Evolutionary conservation across 2,329 filamentous ascomycete species (phyloP).

Genomic region (Sporothrix mexicana): DNA sequence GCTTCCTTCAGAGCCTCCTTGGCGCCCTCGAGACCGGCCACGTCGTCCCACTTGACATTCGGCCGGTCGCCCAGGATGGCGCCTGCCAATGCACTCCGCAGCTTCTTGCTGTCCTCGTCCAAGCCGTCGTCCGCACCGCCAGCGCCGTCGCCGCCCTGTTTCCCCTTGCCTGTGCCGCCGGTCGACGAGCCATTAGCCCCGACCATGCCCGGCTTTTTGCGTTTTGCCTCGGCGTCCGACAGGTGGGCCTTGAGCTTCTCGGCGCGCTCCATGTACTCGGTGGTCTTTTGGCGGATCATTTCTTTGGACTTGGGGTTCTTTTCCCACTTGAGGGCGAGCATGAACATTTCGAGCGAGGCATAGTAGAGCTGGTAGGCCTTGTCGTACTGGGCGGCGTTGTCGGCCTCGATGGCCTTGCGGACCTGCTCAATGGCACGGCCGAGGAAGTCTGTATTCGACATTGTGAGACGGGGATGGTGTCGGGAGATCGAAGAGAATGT

Average conservation of each 20-base stretch:
- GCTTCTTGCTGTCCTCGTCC: conserved; percentile 94
- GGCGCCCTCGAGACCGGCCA: conserved; percentile 89
- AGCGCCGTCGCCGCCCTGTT: conserved; percentile 57
- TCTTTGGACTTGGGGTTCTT: conserved; percentile 98
- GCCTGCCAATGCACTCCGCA: conserved; percentile 86
- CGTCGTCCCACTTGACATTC: conserved; percentile 97
- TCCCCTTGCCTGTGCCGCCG: conserved; percentile 66
- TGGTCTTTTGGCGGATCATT: conserved; percentile 94
- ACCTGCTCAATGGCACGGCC: conserved; percentile 95
- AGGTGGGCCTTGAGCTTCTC: conserved; percentile 97
- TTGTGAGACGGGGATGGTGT: conserved; percentile 52
- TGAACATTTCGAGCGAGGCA: conserved; percentile 93
- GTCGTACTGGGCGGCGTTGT: conserved; percentile 95
- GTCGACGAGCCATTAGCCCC: conserved; percentile 73
- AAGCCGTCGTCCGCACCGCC: conserved; percentile 70
- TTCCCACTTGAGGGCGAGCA: conserved; percentile 99
- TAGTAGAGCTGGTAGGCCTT: conserved; percentile 97
- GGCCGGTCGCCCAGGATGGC: conserved; percentile 95
- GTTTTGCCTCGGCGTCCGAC: conserved; percentile 71
- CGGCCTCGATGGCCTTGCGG: conserved; percentile 95
- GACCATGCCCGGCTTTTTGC: conserved; percentile 73
- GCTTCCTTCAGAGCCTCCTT: conserved; percentile 98
- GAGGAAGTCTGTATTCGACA: conserved; percentile 97
- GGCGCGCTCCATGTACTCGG: conserved; percentile 97
- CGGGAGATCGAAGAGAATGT: conserved; percentile 41